Conservation (phyloP, 768 basidiomycete species). For the Mycena maculata region DNA sequence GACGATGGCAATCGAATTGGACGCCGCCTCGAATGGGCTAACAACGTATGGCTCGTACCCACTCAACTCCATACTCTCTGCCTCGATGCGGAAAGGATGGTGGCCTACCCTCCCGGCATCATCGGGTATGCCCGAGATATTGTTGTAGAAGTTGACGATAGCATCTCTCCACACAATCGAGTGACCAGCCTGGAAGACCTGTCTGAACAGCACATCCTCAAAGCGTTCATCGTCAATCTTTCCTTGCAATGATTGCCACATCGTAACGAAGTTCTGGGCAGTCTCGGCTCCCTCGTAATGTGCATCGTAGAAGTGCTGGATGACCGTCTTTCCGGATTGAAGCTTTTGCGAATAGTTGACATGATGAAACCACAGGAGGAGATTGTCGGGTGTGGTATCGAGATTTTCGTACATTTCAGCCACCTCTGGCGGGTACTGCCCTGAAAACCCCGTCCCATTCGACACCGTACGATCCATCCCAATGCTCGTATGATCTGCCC, state of each 20-base stretch:
- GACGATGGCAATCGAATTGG: conserved; percentile 26
- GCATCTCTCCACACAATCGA: conserved; percentile 33
- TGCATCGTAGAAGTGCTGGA: conserved; percentile 36
- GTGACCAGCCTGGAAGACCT: conserved; percentile 32
- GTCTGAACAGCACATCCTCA: conserved; percentile 31
- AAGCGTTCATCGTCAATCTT: conserved; percentile 32
- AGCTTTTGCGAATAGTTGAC: conserved; percentile 34
- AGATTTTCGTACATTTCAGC: conserved; percentile 27
- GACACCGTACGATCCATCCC: conserved; percentile 35
- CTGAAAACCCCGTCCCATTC: conserved; percentile 33
- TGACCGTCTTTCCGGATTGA: conserved; percentile 33
- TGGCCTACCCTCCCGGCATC: conserved; percentile 29
- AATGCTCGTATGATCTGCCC: conserved; percentile 29
- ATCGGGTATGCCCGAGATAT: conserved; percentile 31
- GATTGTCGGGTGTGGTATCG: conserved; percentile 30
- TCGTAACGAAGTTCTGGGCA: conserved; percentile 24
- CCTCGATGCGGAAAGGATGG: conserved; percentile 33
- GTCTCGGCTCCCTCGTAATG: conserved; percentile 34
- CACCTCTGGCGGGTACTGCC: conserved; percentile 34
- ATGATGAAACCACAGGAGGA: conserved; percentile 33
- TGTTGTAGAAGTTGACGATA: conserved; percentile 31
- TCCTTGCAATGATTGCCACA: conserved; percentile 29
- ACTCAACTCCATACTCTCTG: conserved; percentile 29
- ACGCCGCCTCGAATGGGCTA: conserved; percentile 33
- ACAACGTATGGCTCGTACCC: conserved; percentile 32